Evolutionary conservation across 2,329 filamentous ascomycete species (phyloP).

Genomic region (Elsinoe australis): DNA sequence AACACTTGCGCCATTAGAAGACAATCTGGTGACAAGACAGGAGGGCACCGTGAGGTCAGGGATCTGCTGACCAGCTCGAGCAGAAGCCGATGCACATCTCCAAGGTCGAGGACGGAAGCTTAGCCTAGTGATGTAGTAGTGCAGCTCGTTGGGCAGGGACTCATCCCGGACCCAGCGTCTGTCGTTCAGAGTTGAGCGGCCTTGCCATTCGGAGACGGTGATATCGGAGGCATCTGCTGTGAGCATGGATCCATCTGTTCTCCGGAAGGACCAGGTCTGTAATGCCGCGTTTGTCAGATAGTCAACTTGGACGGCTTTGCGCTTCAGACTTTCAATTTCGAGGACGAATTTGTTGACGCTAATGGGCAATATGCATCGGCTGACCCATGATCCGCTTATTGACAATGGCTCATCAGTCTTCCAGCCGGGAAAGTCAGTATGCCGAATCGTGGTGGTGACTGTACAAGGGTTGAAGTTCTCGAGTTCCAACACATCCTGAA

Average conservation of each 20-base stretch:
- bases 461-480: slow-evolving; percentile 22
- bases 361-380: slow-evolving; percentile 12
- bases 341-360: slow-evolving; percentile 33
- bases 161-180: slow-evolving; percentile 40
- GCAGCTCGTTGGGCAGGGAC: slow-evolving; percentile 30
- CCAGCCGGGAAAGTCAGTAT: slow-evolving; percentile 34
- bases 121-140: slow-evolving; percentile 41
- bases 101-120: slow-evolving; percentile 26
- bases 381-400: slow-evolving; percentile 26
- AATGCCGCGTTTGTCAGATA: slow-evolving; percentile 36
- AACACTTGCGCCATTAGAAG: not conserved
- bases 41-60: not conserved
- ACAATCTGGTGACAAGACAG: not conserved
- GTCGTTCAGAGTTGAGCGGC: slow-evolving; percentile 37
- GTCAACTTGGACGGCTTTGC: slow-evolving; percentile 41
- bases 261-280: slow-evolving; percentile 32
- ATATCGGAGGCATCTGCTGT: slow-evolving; percentile 23
- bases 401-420: slow-evolving; percentile 26
- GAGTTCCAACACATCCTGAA: slow-evolving; percentile 21
- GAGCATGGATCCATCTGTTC: slow-evolving; percentile 21
- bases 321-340: slow-evolving; percentile 43
- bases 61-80: too few species aligned
- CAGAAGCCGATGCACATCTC: too few species aligned
- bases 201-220: slow-evolving; percentile 36
- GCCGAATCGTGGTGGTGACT: slow-evolving; percentile 31